Evolutionary conservation across 2,329 filamentous ascomycete genomes (phyloP), one percentile per base, ranked within the genome.

Genomic region (Didymella pinodella): DNA sequence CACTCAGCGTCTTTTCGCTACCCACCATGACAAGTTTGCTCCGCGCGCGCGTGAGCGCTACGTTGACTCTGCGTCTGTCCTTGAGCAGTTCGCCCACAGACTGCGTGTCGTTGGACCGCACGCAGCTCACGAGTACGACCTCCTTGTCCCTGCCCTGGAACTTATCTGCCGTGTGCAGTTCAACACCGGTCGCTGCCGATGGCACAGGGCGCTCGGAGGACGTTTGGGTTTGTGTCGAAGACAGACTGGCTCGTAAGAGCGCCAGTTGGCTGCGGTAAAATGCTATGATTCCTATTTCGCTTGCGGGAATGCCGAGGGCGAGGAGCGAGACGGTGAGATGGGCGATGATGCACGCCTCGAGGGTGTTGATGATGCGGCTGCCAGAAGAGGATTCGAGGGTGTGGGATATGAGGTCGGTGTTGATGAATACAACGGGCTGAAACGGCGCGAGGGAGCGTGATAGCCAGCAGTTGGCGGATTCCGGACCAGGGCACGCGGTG

Each of bases 71-170:
- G 54, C 95, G 83, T 90, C 93, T 96, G 76, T 99, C 95, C 61
- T 90, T 91, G 28, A 99, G 82, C 45, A 99, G 78, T 54, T 98
- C 95, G 18, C 95, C 95, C n/a, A 99, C 93, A 48, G 85, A n/a
- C 87, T 62, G 88, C 87, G 1, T 84, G 22, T 93, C 88, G 69
- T 99, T 99, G 74, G 88, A 94, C 29, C 95, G 86, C 14, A 98
- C 95, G 29, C 96, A 88, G 54, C 88, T 92, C 8, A 99, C 84
- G 14, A 99, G 86, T 0, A 98, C 86, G 2, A 96, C 89, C 72
- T 97, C 93, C 75, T 99, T 99, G 78, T 99, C 95, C 10, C 95
- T 87, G 7, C 95, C 95, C 75, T 99, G 95, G 77, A 97, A 99
- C 44, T 94, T 92, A 78, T 99, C 95, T 3, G 95, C 93, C 0